phyloP scores from a whole-genome alignment of 208 protist genomes.

The Crithidia expoeki region DNA sequence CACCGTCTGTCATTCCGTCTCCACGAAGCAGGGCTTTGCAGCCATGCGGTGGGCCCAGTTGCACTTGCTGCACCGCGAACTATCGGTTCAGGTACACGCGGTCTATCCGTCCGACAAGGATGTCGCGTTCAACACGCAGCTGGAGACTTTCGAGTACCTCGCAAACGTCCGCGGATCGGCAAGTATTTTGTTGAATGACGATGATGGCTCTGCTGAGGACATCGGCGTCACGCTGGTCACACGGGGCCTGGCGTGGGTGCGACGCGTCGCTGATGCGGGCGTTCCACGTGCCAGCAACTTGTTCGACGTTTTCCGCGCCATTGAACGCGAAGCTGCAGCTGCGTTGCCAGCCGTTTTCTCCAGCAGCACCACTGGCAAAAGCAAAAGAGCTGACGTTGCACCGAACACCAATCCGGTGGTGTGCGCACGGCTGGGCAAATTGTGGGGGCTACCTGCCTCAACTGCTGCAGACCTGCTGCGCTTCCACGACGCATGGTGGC shows the following conservation, averaged over 20 bases:
- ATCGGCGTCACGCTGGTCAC: conserved; percentile 37
- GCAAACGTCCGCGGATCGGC: conserved; percentile 34
- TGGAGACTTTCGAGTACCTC: conserved; percentile 50
- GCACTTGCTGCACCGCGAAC: conserved; percentile 37
- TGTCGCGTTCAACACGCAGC: conserved; percentile 58
- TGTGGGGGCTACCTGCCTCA: conserved; percentile 12
- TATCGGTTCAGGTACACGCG: conserved; percentile 53
- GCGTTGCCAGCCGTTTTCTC: background rate
- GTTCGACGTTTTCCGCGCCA: conserved; percentile 14
- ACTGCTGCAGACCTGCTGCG: background rate
- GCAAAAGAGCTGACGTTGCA: background rate
- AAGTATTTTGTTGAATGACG: background rate
- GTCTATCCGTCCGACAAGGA: conserved; percentile 49
- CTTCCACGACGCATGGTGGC: conserved; percentile 29
- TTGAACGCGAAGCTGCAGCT: background rate
- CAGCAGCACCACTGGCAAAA: background rate
- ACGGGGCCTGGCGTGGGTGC: conserved; percentile 35
- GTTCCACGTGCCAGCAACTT: conserved; percentile 47
- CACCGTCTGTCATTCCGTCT: conserved; percentile 39
- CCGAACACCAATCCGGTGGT: background rate
- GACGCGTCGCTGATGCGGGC: conserved; percentile 37
- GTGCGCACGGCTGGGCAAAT: conserved; percentile 5
- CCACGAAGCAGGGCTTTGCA: conserved; percentile 37
- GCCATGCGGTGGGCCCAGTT: conserved; percentile 57
- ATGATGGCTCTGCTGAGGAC: conserved; percentile 14